Conservation (phyloP, 306 rosid species). For the Comarum palustre region DNA sequence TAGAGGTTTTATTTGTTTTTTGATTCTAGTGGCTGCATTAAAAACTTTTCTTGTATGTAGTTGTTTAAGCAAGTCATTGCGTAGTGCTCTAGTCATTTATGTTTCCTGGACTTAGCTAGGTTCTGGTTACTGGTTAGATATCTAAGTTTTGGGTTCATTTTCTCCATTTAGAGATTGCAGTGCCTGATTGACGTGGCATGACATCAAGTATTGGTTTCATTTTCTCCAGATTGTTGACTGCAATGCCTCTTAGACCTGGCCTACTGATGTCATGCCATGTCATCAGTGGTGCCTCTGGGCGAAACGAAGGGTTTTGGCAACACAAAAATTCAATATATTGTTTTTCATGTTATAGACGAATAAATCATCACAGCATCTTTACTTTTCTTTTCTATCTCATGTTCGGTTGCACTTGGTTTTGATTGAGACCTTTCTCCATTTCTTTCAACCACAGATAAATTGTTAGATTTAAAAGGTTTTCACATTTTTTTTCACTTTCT, state of each 20-base stretch:
- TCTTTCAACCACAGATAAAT: not conserved
- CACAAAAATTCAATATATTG: not conserved
- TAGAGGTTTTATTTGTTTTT: not conserved
- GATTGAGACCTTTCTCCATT: constrained; percentile 5
- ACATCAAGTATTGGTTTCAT: not conserved
- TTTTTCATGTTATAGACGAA: not conserved
- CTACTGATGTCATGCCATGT: not conserved
- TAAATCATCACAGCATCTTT: not conserved
- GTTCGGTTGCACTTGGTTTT: not conserved
- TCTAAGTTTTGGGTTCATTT: not conserved
- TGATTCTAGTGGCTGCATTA: not conserved
- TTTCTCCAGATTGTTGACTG: not conserved
- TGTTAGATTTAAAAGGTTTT: constrained; percentile 6
- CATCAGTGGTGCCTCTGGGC: not conserved
- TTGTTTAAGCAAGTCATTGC: not conserved
- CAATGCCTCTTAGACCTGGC: not conserved
- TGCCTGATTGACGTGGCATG: constrained; percentile 1
- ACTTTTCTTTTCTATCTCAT: not conserved
- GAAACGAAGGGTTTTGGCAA: constrained; percentile 2
- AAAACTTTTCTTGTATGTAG: not conserved
- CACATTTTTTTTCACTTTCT: constrained; percentile 23
- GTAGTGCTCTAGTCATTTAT: not conserved
- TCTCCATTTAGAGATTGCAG: not conserved
- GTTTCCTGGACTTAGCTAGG: not conserved
- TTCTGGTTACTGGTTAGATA: not conserved